phyloP scores from a whole-genome alignment of 2,329 filamentous ascomycete genomes.

The Alternaria panax region DNA sequence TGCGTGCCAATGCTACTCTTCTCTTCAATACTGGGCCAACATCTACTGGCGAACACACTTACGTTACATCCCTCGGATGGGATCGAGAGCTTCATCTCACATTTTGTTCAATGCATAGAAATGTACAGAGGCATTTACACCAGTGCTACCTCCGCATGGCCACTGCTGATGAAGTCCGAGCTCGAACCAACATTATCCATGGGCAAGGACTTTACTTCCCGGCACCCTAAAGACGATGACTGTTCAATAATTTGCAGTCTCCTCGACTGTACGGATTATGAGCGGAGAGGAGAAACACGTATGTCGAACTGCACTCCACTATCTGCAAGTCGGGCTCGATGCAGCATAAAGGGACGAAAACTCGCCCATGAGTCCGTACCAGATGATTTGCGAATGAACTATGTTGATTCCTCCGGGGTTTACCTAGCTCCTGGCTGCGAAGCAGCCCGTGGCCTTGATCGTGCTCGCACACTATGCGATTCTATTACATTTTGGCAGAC shows the following conservation, averaged over 20 bases:
- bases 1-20: constrained; percentile 48
- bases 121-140: constrained; percentile 29
- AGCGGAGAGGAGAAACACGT: constrained; percentile 27
- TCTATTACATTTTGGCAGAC: constrained; percentile 51
- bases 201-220: constrained; percentile 25
- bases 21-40: constrained; percentile 45
- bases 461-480: constrained; percentile 61
- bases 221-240: constrained; percentile 28
- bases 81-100: constrained; percentile 36
- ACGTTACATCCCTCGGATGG: constrained; percentile 22
- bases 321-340: constrained; percentile 33
- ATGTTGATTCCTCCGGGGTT: constrained; percentile 48
- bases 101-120: constrained; percentile 41
- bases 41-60: constrained; percentile 48
- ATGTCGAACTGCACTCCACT: constrained; percentile 35
- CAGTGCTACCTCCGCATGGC: constrained; percentile 32
- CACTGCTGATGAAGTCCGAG: constrained; percentile 34
- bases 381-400: constrained; percentile 49
- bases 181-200: constrained; percentile 35
- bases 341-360: constrained; percentile 15
- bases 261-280: constrained; percentile 24
- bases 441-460: constrained; percentile 55
- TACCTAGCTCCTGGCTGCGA: constrained; percentile 45
- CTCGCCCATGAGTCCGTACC: constrained; percentile 13
- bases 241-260: constrained; percentile 27